Evolutionary conservation across 805 yeast species (phyloP).

Genomic region (Saccharomycopsis fibuligera): DNA sequence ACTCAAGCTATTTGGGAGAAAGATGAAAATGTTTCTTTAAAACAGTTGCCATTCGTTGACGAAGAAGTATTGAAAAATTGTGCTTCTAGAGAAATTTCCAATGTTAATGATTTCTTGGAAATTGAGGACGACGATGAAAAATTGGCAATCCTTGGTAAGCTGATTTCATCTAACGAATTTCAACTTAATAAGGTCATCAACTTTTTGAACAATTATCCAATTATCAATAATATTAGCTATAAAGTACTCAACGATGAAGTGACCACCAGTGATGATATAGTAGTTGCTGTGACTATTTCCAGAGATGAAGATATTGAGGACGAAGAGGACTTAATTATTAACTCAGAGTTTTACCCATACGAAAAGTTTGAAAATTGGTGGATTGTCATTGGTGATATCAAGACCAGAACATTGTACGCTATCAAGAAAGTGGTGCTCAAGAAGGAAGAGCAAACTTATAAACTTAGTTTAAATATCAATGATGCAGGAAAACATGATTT

Average conservation of each 20-base stretch:
- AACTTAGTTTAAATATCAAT: slow-evolving; percentile 52
- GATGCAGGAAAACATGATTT: slow-evolving; percentile 55
- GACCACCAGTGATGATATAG: slow-evolving; percentile 32
- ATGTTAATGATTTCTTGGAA: slow-evolving; percentile 72
- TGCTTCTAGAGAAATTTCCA: slow-evolving; percentile 46
- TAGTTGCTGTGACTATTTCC: slow-evolving; percentile 42
- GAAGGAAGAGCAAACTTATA: slow-evolving; percentile 46
- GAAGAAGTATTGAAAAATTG: slow-evolving; percentile 48
- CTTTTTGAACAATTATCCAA: slow-evolving; percentile 87
- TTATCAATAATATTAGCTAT: slow-evolving; percentile 57
- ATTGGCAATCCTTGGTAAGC: slow-evolving; percentile 50
- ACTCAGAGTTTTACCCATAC: slow-evolving; percentile 52
- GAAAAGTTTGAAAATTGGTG: slow-evolving; percentile 75
- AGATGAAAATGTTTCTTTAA: slow-evolving; percentile 56
- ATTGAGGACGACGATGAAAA: slow-evolving; percentile 64
- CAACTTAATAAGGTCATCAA: slow-evolving; percentile 65
- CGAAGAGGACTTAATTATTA: slow-evolving; percentile 47
- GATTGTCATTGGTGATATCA: slow-evolving; percentile 72
- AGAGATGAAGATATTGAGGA: slow-evolving; percentile 73
- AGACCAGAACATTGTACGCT: slow-evolving; percentile 57
- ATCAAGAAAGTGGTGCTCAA: slow-evolving; percentile 57
- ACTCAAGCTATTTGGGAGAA: slow-evolving; percentile 82
- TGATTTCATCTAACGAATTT: slow-evolving; percentile 30
- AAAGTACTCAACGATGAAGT: slow-evolving; percentile 37
- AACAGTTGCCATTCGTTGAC: slow-evolving; percentile 71